A percentile compares a stretch with the other conserved stretches of the same genome.
Conservation (phyloP, 257 asterid genomes). For the Salvia miltiorrhiza region DNA sequence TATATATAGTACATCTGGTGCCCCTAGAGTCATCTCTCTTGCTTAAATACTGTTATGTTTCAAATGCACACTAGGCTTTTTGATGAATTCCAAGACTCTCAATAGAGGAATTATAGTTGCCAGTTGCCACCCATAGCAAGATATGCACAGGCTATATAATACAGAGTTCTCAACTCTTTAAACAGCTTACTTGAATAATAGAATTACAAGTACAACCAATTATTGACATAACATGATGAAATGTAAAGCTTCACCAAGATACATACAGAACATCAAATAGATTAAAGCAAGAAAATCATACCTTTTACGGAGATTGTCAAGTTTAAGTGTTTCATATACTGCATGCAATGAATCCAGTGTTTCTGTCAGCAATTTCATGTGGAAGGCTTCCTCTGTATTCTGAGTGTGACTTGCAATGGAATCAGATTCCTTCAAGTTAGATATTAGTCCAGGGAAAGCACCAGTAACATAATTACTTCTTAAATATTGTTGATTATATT, state of each 20-base stretch:
- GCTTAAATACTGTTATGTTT: background rate
- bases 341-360: conserved; percentile 82
- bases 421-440: conserved; percentile 32
- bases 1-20: background rate
- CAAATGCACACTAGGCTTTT: background rate
- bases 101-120: background rate
- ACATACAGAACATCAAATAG: conserved; percentile 2
- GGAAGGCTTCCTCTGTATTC: conserved; percentile 36
- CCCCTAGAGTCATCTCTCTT: background rate
- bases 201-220: conserved; percentile 12
- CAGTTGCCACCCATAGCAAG: background rate
- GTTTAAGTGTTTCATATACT: conserved; percentile 84
- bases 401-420: conserved; percentile 26
- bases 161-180: conserved; percentile 10
- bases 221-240: conserved; percentile 11
- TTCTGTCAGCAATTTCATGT: conserved; percentile 46
- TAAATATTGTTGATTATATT: conserved; percentile 57
- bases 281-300: conserved; percentile 25
- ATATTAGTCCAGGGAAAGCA: conserved; percentile 41
- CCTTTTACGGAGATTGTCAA: conserved; percentile 92
- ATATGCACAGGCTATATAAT: background rate
- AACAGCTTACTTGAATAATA: background rate
- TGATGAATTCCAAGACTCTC: background rate
- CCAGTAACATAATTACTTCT: conserved; percentile 40
- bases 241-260: background rate